Base-by-base conservation (phyloP, 208 protist genomes). In the Leishmania guyanensis region DNA sequence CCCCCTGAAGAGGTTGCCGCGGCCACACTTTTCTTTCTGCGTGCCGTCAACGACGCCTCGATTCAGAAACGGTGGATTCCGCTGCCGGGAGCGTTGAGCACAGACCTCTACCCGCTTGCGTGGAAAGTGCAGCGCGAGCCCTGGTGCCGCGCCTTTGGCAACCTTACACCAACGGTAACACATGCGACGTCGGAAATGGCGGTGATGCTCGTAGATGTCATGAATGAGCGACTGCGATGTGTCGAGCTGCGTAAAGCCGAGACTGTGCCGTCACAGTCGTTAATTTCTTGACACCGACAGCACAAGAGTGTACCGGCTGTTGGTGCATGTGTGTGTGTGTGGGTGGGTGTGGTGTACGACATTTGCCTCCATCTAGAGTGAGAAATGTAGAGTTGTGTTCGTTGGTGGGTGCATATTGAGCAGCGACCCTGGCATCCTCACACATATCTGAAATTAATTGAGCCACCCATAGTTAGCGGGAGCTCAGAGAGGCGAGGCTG, bases 11-110 rank as follows among this genome's bases (percentile, higher is more conserved):
- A 93, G 71, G 94, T 97, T 8, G 66, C 79, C 26, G 91, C 87
- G 0, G 92, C 94, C 6, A 96, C 92, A 20, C 75, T 94, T 22
- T 86, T 87, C 58, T 86, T 96, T 51, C 80, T 97, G 39, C 82
- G 83, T 60, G 86, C 86, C 16, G 60, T 95, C 39, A 95, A 97
- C 73, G 89, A 90, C 53, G 86, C 84, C 17, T 76, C 66, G 2
- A 58, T 89, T 46, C 83, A 87, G 66, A 79, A 74, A 54, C 77
- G 82, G 36, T 78, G 81, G 82, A 36, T 91, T n/a, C 86, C 86
- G 54, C 74, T 88, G 43, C 51, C 87, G 20, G 84, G 85, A 2
- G 66, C 53, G 12, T 77, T 84, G 6, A 82, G 78, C 29, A 86
- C 75, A 26, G 86, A 81, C 2, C 78, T 75, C 1, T 90, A 89